phyloP scores from a whole-genome alignment of 192 early-diverging fungal species.

The Umbelopsis sp. region DNA sequence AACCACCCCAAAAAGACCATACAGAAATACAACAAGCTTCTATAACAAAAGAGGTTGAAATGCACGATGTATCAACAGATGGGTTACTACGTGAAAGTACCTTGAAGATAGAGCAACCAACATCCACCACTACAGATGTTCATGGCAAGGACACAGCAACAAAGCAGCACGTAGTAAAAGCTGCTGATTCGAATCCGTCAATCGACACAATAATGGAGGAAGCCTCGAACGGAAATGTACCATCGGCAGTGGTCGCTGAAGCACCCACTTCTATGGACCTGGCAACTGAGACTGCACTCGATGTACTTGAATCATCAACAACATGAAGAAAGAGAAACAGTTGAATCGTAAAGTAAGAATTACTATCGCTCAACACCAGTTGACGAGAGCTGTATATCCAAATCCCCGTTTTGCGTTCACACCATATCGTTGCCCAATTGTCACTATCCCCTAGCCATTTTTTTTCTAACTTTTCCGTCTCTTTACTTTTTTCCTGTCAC shows the following conservation, averaged over 20 bases:
- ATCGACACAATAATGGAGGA: not conserved
- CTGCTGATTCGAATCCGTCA: not conserved
- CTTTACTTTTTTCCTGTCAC: not conserved
- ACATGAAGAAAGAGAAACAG: not conserved
- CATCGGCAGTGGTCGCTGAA: not conserved
- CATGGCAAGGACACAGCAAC: not conserved
- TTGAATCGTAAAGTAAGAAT: not conserved
- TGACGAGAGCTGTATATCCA: not conserved
- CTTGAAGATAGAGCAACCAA: not conserved
- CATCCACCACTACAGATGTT: not conserved
- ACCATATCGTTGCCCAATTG: not conserved
- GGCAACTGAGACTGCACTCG: not conserved
- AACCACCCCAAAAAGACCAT: not conserved
- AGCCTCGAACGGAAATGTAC: not conserved
- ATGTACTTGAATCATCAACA: not conserved
- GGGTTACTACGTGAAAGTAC: not conserved
- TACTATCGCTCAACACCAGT: not conserved
- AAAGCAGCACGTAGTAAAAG: not conserved
- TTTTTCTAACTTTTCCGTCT: not conserved
- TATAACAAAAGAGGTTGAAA: not conserved
- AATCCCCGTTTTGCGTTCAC: not conserved
- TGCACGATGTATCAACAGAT: not conserved
- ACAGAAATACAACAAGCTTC: no score
- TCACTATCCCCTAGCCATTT: not conserved
- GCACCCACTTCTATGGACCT: not conserved